Evolutionary conservation across 1,139 yeast species (phyloP), one percentile per base, ranked within the genome.

Genomic region (Blastobotrys indianensis): DNA sequence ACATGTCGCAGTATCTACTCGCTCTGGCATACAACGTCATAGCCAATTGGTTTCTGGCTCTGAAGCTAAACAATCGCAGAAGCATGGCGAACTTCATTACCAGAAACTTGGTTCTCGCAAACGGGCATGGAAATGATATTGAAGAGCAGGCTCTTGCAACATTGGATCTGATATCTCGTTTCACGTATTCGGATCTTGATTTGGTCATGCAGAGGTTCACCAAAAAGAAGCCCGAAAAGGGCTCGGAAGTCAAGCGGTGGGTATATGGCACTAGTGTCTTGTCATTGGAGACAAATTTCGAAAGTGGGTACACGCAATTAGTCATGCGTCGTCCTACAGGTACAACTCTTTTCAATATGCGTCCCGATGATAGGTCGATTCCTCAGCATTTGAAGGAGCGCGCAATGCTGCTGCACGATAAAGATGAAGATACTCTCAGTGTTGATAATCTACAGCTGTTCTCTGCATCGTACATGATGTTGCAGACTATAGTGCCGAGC

Each of bases 261-360:
- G 59, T 83, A 10, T 63, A 75, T 41, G 92, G 92, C 0, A 67
- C 71, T 37, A 70, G 80, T 11, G 69, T 86, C 2, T 54, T 82
- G 1, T 72, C 84, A 2, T 70, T 85, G 34, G 76, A 76, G 42
- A 79, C 87, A 0, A 67, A 79, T 49, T 57, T 67, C 1, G 52
- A 58, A 3, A 73, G 72, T 10, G 94, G 94, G 0, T 71, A 73
- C 12, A 71, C 85, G 0, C 67, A 70, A 13, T 59, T 82, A 1
- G 63, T 75, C 2, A 64, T 82, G 2, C 68, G 94, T 51, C 69
- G 87, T 41, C 85, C 94, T 0, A 81, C 90, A 0, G 87, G 90
- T 0, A 73, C 77, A 0, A 65, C 78, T 0, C 70, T 72, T 20
- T 72, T 80, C 52, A 64, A 66, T 17, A 59, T 81, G 33, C 61